Conservation (phyloP, 2,329 filamentous ascomycete genomes). For the Rasamsonia emersonii region DNA sequence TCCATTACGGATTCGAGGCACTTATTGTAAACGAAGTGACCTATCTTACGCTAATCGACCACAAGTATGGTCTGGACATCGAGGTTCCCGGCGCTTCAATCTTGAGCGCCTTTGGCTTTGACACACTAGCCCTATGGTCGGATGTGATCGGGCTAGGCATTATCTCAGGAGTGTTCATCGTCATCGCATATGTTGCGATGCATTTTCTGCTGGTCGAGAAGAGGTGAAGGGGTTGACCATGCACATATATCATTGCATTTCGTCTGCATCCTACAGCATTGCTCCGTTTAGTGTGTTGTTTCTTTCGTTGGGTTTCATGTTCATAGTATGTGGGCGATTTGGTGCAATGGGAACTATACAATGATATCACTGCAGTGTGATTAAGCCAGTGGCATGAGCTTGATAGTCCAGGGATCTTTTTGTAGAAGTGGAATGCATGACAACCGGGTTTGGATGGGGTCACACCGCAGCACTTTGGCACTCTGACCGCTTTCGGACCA, state of each 20-base stretch:
- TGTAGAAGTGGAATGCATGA: too few species aligned
- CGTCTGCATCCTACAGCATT: too few species aligned
- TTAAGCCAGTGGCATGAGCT: too few species aligned
- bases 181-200: constrained; percentile 87
- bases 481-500: too few species aligned
- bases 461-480: too few species aligned
- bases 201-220: constrained; percentile 88
- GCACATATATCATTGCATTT: too few species aligned
- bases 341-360: too few species aligned
- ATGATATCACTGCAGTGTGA: too few species aligned
- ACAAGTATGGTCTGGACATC: constrained; percentile 94
- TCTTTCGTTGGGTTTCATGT: not conserved
- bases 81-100: constrained; percentile 93
- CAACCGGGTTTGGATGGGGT: too few species aligned
- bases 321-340: not conserved
- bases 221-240: constrained; percentile 43
- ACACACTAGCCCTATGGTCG: constrained; percentile 75
- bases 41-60: constrained; percentile 78
- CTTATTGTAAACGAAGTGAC: constrained; percentile 96
- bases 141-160: constrained; percentile 75
- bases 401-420: too few species aligned
- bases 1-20: constrained; percentile 95
- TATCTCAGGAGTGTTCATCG: constrained; percentile 73
- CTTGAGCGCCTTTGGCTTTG: constrained; percentile 87
- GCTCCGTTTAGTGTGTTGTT: too few species aligned